Base-by-base conservation (phyloP, 2,329 filamentous ascomycete genomes). In the Diaporthe humulicola region DNA sequence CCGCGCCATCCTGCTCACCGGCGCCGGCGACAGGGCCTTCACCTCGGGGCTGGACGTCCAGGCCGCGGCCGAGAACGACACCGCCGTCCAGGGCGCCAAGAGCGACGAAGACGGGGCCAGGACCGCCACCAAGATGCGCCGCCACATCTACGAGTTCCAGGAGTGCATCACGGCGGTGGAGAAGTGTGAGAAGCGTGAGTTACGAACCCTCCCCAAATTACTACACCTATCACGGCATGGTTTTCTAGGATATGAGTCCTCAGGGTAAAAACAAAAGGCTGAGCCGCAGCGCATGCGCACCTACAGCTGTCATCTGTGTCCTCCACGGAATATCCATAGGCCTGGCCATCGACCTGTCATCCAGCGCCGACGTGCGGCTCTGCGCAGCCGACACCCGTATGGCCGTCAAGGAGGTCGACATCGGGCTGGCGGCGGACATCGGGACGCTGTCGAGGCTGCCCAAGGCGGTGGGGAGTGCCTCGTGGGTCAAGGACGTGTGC, bases 11-110 rank as follows among this genome's bases (percentile, higher is more conserved):
- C 85, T 98, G 76, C 88, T 98, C 78, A 95, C 93, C 36, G 95
- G 94, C 71, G 93, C 93, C 28, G 96, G 96, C 54, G 91, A 95
- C 58, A 90, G 92, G 78, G 96, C 95, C 40, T 98, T 98, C 86
- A 96, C 94, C 2, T 89, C 94, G 0, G 96, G 96, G 0, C 87
- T 98, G 28, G 96, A 98, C 83, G 93, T 98, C 70, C 88, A 93
- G 81, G 92, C 92, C 10, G 93, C 93, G 17, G 88, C 88, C 17
- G 80, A 90, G 79, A 64, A 56, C 40, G 87, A 87, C 45, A 83
- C 87, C 1, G 80, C 90, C 28, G 80, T 90, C 40, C 79, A 81
- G 25, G 81, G 81, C 38, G 77, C 78, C 4, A 79, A 74, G 10
- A 77, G 79, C 22, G 77, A 77, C 5, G 54, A 12, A 28, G 95